phyloP scores from a whole-genome alignment of 2,329 filamentous ascomycete species.

The Diaporthe ampelina region DNA sequence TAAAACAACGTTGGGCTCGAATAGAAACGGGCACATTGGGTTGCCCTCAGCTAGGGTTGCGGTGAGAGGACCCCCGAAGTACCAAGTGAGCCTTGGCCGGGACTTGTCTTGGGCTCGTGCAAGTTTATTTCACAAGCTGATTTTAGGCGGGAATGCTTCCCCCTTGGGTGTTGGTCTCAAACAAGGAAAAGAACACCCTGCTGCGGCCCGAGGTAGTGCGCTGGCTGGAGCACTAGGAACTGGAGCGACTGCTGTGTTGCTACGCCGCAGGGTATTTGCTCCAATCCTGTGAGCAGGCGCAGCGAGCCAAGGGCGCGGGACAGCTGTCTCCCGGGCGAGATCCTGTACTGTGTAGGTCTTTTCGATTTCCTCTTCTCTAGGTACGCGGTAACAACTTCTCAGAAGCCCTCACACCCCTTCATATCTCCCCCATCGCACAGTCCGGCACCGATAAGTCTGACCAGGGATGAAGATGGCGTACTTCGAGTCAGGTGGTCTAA shows the following conservation, averaged over 20 bases:
- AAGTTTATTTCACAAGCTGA: conserved; percentile 21
- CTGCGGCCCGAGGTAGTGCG: conserved; percentile 18
- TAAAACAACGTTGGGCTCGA: conserved; percentile 35
- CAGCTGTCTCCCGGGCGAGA: background rate
- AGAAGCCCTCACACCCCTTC: conserved; percentile 3
- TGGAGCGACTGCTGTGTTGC: conserved; percentile 26
- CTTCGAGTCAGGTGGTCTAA: conserved; percentile 12
- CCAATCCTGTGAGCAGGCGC: background rate
- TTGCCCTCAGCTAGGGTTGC: conserved; percentile 34
- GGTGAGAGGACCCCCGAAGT: conserved; percentile 21
- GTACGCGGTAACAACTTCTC: background rate
- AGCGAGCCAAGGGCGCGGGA: conserved; percentile 4
- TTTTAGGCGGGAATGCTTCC: conserved; percentile 21
- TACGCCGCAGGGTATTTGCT: background rate
- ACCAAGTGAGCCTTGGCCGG: conserved; percentile 15
- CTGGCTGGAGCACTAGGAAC: conserved; percentile 15
- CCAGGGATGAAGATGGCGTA: conserved; percentile 13
- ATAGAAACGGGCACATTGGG: conserved; percentile 31
- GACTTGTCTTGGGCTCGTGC: conserved; percentile 22
- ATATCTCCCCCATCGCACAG: conserved; percentile 11
- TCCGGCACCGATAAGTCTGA: conserved; percentile 11
- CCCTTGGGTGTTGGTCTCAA: conserved; percentile 23
- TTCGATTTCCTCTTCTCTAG: background rate
- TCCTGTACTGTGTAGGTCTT: background rate
- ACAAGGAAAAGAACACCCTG: conserved; percentile 24